Base-by-base conservation (phyloP, 116 monocot species). In the Zostera marina region DNA sequence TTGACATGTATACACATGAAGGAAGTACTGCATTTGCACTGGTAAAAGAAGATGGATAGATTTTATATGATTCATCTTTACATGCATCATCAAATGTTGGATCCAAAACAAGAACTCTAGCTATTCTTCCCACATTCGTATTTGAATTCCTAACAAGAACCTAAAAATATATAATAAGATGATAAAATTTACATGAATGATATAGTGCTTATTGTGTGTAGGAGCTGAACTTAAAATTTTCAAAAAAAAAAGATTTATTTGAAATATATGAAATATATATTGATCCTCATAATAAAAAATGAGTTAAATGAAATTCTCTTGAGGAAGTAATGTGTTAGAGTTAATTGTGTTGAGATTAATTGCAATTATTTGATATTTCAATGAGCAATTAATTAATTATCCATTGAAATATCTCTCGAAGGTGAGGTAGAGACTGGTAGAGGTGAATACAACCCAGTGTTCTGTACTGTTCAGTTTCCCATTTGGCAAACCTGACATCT, bases 121-220 rank as follows among this genome's bases (percentile, higher is more conserved):
- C 86, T 45, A 99, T 79, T 64, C 87, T 90, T 11, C 65, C 78
- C 22, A 83, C 72, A 56, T 69, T 67, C 17, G 72, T 83, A 16
- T 62, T 57, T 23, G 46, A 16, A 75, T 91, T 99, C 74, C 77
- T 91, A 38, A 99, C 54, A 55, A 81, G 68, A 83, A 91, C 81
- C 91, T 99, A 66, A 23, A 77, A 52, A 70, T 20, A 42, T 20
- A 39, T 17, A 39, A 5, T 25, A 14, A 60, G 54, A 53, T 5
- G 11, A 49, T 49, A 17, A 1, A 32, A 0, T 32, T 32, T 32
- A 32, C 0, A 32, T 32, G 32, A 2, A 32, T 32, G 2, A 4
- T 32, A 32, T 32, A 0, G 5, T n/a, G n/a, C n/a, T n/a, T n/a
- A 5, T 3, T 32, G 32, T 32, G 32, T 32, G 32, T 32, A 32